A percentile compares a stretch with the other conserved stretches of the same genome.
These are phyloP conservation scores for Pyrenophora seminiperda DNA, from an alignment of 2,329 filamentous ascomycete genomes.

Conservation along the genomic window DNA sequence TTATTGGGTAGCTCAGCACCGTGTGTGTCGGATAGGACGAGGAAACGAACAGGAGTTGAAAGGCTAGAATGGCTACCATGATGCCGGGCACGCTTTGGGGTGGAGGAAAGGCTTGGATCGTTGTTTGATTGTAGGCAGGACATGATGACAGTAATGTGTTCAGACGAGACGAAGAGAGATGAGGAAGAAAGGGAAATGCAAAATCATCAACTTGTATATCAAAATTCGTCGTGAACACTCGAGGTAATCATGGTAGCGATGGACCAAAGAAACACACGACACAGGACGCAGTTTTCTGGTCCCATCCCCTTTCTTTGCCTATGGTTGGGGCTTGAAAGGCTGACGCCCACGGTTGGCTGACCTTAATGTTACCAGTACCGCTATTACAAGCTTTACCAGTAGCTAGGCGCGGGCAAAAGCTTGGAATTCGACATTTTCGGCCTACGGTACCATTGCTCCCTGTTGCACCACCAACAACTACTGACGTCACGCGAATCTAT, in stretches of 20 bases:
- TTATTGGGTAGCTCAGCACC: slow-evolving; percentile 32
- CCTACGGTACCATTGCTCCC: background rate
- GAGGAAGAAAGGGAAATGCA: no score
- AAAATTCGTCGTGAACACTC: no score
- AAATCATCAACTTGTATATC: no score
- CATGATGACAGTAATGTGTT: slow-evolving; percentile 2
- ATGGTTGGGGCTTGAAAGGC: no score
- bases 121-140: background rate
- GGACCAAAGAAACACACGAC: no score
- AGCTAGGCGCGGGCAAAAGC: background rate
- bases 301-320: no score
- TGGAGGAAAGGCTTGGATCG: no score
- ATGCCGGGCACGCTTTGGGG: background rate
- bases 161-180: no score
- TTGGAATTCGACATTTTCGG: slow-evolving; percentile 1
- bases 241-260: no score
- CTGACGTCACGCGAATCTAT: slow-evolving; percentile 12
- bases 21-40: slow-evolving; percentile 53
- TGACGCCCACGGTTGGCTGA: no score
- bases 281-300: no score
- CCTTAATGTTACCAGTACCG: no score
- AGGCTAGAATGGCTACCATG: background rate
- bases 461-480: background rate
- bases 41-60: slow-evolving; percentile 29
- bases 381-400: slow-evolving; percentile 11